Base-by-base conservation (phyloP, 257 asterid species). In the Nemophila menziesii region DNA sequence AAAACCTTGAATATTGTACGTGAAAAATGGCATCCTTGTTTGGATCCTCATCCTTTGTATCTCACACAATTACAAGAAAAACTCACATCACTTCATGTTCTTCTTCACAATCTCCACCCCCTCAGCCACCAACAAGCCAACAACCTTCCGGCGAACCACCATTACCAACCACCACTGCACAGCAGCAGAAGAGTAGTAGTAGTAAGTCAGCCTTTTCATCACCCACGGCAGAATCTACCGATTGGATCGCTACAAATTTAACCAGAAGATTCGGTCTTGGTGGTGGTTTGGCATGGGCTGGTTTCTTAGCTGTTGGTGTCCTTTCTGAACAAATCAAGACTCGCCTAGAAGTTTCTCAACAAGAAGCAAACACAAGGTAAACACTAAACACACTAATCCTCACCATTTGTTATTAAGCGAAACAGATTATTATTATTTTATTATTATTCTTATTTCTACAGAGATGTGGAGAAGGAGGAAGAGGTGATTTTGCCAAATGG, bases 281-380 rank as follows among this genome's bases (percentile, higher is more conserved):
- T 24, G 87, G 92, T 24, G 94, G 97, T 8, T 82, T 86, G 26
- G 87, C 93, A 4, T 86, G 94, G 94, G 93, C 74, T 7, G 87
- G 80, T 36, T 82, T 79, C 58, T 73, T 82, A 22, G 82, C 93
- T 3, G 50, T 63, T 55, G 96, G 94, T 16, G 94, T 82, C 40
- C 56, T 76, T 40, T 82, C 97, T 19, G 93, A 86, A 61, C 97
- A 86, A 62, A 72, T 86, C 58, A 82, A 86, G 65, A 86, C 96
- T 34, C 65, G 90, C 3, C 65, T 82, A 2, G 94, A 86, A 62
- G 84, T 86, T 33, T 78, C 93, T 18, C 75, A 68, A 43, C 71
- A 85, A 62, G 71, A 56, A 70, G 74, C 74, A 16, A 65, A 61
- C 65, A 74, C 96, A 20, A 74, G 92, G 96, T 80, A 59, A 29